Evolutionary conservation across 2,329 filamentous ascomycete genomes (phyloP).

Genomic region (Fusarium subglutinans): DNA sequence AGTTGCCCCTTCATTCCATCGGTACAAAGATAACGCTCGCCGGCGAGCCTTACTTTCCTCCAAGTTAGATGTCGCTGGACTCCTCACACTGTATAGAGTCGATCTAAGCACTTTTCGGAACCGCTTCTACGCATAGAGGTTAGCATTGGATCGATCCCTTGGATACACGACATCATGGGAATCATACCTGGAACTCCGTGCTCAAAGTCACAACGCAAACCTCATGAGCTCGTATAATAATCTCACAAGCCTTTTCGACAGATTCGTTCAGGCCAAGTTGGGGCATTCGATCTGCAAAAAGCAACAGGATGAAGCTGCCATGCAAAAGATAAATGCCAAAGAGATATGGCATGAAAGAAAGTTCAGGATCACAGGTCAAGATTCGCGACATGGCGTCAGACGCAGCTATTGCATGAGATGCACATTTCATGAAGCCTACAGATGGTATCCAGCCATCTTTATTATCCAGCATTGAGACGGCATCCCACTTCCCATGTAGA

Average conservation of each 20-base stretch:
- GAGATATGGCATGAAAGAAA: not conserved
- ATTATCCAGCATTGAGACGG: not conserved
- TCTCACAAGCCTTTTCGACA: not conserved
- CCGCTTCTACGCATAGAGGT: not conserved
- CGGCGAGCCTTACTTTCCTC: not conserved
- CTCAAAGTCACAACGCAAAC: not conserved
- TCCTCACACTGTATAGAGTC: not conserved
- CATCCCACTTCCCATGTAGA: not conserved
- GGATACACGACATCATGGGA: accelerated
- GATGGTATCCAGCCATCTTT: slow-evolving; percentile 1
- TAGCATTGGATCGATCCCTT: accelerated
- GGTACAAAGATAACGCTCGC: not conserved
- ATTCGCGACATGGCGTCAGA: not conserved
- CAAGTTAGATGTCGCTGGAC: not conserved
- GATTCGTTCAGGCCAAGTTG: not conserved
- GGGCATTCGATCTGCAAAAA: not conserved
- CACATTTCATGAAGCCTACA: not conserved
- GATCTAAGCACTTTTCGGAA: not conserved
- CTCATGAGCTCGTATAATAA: not conserved
- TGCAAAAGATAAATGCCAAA: not conserved
- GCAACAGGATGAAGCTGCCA: not conserved
- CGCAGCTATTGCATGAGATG: not conserved
- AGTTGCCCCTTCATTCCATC: not conserved
- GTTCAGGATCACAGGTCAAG: not conserved
- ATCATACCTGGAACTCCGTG: not conserved